phyloP scores from a whole-genome alignment of 2,329 filamentous ascomycete species.

The Stemphylium beticola region DNA sequence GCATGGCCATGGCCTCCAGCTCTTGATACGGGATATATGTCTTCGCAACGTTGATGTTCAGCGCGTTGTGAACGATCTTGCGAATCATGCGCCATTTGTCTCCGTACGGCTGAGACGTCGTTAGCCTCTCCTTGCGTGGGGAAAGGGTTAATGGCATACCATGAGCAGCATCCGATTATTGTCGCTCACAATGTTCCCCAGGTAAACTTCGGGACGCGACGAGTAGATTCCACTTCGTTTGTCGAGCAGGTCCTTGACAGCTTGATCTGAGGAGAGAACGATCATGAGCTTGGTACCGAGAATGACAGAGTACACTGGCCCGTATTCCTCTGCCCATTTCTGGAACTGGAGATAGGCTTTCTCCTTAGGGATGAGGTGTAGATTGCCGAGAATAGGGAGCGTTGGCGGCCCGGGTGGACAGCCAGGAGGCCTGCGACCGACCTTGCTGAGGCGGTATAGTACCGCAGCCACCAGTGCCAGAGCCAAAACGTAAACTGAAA shows the following conservation, averaged over 20 bases:
- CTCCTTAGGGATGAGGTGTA: conserved; percentile 56
- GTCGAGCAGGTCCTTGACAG: conserved; percentile 61
- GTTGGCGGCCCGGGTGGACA: conserved; percentile 61
- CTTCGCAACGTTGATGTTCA: conserved; percentile 27
- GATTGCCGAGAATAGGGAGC: conserved; percentile 59
- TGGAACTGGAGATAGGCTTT: conserved; percentile 56
- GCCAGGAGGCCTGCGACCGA: conserved; percentile 40
- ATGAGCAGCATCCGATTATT: conserved; percentile 19
- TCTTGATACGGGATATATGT: conserved; percentile 59
- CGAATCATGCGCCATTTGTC: conserved; percentile 24
- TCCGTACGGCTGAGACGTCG: conserved; percentile 17
- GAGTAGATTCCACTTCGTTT: conserved; percentile 59
- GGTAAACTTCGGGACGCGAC: conserved; percentile 47
- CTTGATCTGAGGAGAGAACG: conserved; percentile 54
- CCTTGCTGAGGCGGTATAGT: conserved; percentile 12
- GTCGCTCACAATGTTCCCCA: conserved; percentile 17
- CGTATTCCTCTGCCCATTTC: conserved; percentile 61
- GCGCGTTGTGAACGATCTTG: conserved; percentile 25
- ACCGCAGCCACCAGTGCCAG: neutral
- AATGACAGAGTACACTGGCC: conserved; percentile 59
- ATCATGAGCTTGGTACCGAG: conserved; percentile 57
- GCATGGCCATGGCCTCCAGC: conserved; percentile 63
- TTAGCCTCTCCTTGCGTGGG: neutral
- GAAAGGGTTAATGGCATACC: conserved; percentile 9
- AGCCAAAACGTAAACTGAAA: neutral